Evolutionary conservation across 352 stramenopile species (phyloP), one percentile per base, ranked within the genome.

Genomic region (Globisporangium polare): DNA sequence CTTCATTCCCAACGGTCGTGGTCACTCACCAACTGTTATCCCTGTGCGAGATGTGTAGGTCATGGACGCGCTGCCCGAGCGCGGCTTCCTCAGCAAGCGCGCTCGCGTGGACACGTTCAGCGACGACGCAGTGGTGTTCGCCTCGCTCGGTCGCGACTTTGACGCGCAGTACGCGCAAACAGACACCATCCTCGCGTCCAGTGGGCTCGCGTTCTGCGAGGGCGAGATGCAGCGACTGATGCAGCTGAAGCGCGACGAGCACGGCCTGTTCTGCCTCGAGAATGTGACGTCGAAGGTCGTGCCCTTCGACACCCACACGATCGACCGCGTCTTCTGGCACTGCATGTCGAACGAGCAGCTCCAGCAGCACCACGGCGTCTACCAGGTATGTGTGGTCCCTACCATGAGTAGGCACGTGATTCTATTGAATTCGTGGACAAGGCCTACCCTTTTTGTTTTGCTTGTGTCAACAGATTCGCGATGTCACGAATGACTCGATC

Each of bases 401-500:
- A 33, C 29, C 7, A 33, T 33, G 29, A 33, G 2, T 33, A 33
- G 29, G 4, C 29, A 33, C 7, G 29, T 33, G 29, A 33, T 33
- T 6, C 29, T 6, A 33, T 33, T 33, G 29, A 33, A 6, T 33
- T 33, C n/a, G 29, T 33, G 29, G 29, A 33, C 29, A 33, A 3
- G 29, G 7, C 29, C 7, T 6, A 6, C 29, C 4, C 29, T 33
- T 3, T 33, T 33, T 33, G 29, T 8, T 33, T 3, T 33, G 29
- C 29, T 33, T 37, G 9, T 12, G 12, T 26, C 18, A 41, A 27
- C 17, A 55, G 67, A 55, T 66, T 33, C 56, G 58, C 56, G 12
- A 53, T 2, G n/a, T 71, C 5, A 63, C 17, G 29, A 35, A 68
- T 1, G 60, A 76, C 33, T 65, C 63, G 29, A 73, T 62, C 0